Evolutionary conservation across 345 rosid species (phyloP).

Genomic region (Toxicodendron radicans): DNA sequence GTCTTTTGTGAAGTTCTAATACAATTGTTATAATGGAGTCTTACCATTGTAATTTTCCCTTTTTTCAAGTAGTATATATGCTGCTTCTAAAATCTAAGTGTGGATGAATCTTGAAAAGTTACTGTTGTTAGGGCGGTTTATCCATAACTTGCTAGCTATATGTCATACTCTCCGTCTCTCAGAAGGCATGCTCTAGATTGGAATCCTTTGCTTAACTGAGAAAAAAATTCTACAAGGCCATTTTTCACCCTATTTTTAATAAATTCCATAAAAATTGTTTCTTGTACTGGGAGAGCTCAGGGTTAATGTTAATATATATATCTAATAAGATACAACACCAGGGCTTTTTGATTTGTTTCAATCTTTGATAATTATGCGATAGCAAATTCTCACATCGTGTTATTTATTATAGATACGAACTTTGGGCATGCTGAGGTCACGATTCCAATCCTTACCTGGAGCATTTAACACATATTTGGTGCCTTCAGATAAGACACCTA

Average conservation of each 20-base stretch:
- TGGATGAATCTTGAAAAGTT: neutral
- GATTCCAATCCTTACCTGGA: constrained; percentile 92
- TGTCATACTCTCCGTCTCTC: neutral
- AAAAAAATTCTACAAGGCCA: neutral
- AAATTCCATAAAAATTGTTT: neutral
- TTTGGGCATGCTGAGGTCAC: constrained; percentile 92
- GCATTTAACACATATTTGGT: constrained; percentile 89
- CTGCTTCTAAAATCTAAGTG: neutral
- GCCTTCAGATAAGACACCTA: constrained; percentile 73
- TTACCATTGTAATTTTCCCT: neutral
- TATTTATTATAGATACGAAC: constrained; percentile 66
- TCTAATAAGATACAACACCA: neutral
- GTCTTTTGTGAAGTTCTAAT: neutral
- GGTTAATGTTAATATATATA: neutral
- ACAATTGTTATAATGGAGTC: neutral
- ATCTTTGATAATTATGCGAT: neutral
- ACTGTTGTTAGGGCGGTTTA: neutral
- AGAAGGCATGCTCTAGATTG: neutral
- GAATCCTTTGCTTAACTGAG: neutral
- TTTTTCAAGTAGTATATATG: neutral
- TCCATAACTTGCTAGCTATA: neutral
- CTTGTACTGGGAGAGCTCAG: neutral
- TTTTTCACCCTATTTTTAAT: neutral
- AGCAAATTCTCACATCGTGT: constrained; percentile 7
- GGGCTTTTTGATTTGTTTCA: neutral